Base-by-base conservation (phyloP, 257 asterid species). In the Jaltomata sinuosa region DNA sequence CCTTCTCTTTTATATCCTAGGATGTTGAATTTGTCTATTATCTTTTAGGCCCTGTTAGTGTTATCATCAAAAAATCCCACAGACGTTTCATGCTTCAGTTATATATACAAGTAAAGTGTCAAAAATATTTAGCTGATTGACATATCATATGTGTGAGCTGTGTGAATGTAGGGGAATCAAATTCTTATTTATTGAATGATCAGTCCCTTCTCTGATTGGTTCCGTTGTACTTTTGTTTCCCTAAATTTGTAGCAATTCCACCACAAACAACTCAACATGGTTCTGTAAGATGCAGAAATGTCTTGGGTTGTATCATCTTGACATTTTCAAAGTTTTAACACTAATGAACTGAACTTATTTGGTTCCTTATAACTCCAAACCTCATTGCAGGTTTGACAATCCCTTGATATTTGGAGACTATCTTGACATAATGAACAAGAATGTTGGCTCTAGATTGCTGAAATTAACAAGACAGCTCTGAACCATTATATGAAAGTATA, bases 161-260 rank as follows among this genome's bases (percentile, higher is more conserved):
- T 57, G 31, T 57, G 15, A 6, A 57, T 57, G 65, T 57, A 19
- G 19, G 68, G 36, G 32, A 25, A 61, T 61, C 69, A 61, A 61
- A 36, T 61, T 2, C 27, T 61, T n/a, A 7, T 61, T 61, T n/a
- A 32, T 32, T 38, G 1, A 5, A 52, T 52, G 59, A 52, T 52
- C 77, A 31, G 47, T 12, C 21, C 12, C 4, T 34, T 65, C 8
- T 74, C 76, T 15, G 27, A 16, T 29, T 40, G 22, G 21, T 10
- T 68, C 27, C 59, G 16, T 14, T 52, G n/a, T 52, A 22, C 4
- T 62, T 83, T 3, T 16, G 7, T 32, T 22, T 11, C 8, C 8
- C 27, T 12, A 11, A 7, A 15, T 52, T 31, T 76, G 76, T 86
- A 91, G 95, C 94, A 81, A 91, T 92, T 38, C 88, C 89, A 82